Evolutionary conservation across 306 rosid genomes (phyloP).

Genomic region (Pterocarpus macrocarpus): DNA sequence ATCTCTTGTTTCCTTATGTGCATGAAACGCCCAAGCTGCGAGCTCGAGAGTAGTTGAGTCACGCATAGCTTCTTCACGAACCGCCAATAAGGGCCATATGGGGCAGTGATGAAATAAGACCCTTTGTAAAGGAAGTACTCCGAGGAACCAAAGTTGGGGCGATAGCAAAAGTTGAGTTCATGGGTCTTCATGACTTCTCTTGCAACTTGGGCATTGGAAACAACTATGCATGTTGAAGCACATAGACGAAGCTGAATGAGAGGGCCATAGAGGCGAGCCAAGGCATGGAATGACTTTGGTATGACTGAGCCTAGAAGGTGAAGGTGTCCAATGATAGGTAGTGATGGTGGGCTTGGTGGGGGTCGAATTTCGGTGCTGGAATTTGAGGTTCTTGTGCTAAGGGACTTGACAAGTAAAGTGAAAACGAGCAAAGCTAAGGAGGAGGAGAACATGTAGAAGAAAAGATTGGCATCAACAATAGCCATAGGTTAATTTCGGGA

Average conservation of each 20-base stretch:
- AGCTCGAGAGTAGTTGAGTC: slow-evolving; percentile 60
- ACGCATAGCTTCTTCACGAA: slow-evolving; percentile 73
- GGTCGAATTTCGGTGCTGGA: slow-evolving; percentile 6
- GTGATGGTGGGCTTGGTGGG: slow-evolving; percentile 60
- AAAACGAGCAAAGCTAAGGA: slow-evolving; percentile 36
- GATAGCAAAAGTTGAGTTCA: slow-evolving; percentile 57
- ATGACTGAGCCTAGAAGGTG: slow-evolving; percentile 61
- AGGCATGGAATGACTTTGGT: slow-evolving; percentile 63
- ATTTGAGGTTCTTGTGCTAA: neutral
- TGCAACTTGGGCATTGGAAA: slow-evolving; percentile 63
- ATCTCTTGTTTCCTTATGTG: slow-evolving; percentile 56
- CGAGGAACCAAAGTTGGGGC: slow-evolving; percentile 64
- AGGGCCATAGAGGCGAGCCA: slow-evolving; percentile 65
- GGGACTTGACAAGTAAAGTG: slow-evolving; percentile 28
- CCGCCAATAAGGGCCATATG: slow-evolving; percentile 68
- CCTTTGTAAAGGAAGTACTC: slow-evolving; percentile 57
- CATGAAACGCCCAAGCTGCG: slow-evolving; percentile 45
- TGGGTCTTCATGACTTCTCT: slow-evolving; percentile 64
- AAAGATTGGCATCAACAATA: neutral
- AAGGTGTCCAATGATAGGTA: slow-evolving; percentile 65
- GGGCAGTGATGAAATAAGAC: slow-evolving; percentile 59
- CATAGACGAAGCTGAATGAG: slow-evolving; percentile 64
- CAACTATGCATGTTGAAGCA: slow-evolving; percentile 61
- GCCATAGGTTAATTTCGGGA: slow-evolving; percentile 20
- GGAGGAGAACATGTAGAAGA: slow-evolving; percentile 27